phyloP scores from a whole-genome alignment of 257 asterid genomes.

The Nicotiana tomentosiformis region DNA sequence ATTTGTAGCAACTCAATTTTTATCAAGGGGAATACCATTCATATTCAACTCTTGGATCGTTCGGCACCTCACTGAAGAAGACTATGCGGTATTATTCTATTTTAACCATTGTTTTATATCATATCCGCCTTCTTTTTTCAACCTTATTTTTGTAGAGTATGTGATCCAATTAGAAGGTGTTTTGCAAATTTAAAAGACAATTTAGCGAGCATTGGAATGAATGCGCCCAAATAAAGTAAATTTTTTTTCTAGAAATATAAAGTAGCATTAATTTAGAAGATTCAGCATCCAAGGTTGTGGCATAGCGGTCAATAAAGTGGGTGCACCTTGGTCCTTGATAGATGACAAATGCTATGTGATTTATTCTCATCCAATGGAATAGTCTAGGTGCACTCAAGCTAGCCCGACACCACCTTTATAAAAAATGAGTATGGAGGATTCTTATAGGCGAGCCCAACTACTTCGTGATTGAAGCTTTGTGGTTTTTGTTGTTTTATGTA shows the following conservation, averaged over 20 bases:
- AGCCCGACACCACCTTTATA: background rate
- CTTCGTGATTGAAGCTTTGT: background rate
- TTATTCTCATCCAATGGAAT: background rate
- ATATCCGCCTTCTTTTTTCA: background rate
- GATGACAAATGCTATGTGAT: background rate
- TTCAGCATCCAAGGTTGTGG: too few species aligned
- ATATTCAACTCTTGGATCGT: slow-evolving; percentile 91
- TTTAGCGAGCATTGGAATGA: background rate
- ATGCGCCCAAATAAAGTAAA: background rate
- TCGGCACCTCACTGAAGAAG: slow-evolving; percentile 70
- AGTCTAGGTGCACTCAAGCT: background rate
- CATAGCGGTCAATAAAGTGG: background rate
- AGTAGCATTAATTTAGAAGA: background rate
- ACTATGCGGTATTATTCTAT: slow-evolving; percentile 62
- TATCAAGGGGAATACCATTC: slow-evolving; percentile 93
- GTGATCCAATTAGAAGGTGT: background rate
- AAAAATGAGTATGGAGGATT: background rate
- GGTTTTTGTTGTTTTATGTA: background rate
- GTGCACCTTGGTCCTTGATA: too few species aligned
- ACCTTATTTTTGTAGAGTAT: background rate
- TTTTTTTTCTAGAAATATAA: too few species aligned
- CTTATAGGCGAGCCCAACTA: background rate
- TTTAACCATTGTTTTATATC: background rate
- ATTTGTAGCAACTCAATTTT: slow-evolving; percentile 78
- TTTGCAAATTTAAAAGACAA: background rate